Base-by-base conservation (phyloP, 176 grass and related monocot genomes). In the Carex pumila region DNA sequence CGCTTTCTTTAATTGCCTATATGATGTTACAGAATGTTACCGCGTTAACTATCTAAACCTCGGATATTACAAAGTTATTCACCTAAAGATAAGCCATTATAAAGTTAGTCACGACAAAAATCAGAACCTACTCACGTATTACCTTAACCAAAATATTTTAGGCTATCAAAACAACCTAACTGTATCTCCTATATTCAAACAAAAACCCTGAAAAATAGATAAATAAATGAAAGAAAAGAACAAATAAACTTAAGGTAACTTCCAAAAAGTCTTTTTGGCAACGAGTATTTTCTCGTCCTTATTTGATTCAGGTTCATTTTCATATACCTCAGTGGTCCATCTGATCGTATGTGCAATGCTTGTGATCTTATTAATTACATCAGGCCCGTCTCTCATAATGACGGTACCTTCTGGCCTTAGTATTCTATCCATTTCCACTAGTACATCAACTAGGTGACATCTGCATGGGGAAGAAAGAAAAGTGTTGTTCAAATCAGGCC, bases 391-490 rank as follows among this genome's bases (percentile, higher is more conserved):
- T 22, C 93, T 61, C 71, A 99, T 90, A 71, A 99, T 31, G n/a
- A 85, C 93, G 69, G 85, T 95, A 84, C 96, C 93, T 95, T 93
- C 87, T 83, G 93, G 96, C 30, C 93, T 89, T 36, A 95, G 37
- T 61, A 98, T 93, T n/a, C 93, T 91, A 87, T 99, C 96, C 96
- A 99, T 95, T 87, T 99, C 96, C 86, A 95, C 83, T 87, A 95
- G 88, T 13, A 99, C 56, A 95, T 99, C 93, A 84, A 92, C 86
- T 63, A 99, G 80, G 47, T 92, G 89, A 85, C 96, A 99, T 70
- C 96, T 99, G 88, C 39, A 70, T 72, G 47, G 73, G 61, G 11
- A 45, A 64, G 41, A 62, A 54, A 43, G 66, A 31, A 19, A 56
- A 14, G 34, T 41, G 47, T 29, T 31, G n/a, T 49, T 52, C 71